Evolutionary conservation across 192 early-diverging fungal species (phyloP), one percentile per base, ranked within the genome.

Genomic region (Umbelopsis isabellina): DNA sequence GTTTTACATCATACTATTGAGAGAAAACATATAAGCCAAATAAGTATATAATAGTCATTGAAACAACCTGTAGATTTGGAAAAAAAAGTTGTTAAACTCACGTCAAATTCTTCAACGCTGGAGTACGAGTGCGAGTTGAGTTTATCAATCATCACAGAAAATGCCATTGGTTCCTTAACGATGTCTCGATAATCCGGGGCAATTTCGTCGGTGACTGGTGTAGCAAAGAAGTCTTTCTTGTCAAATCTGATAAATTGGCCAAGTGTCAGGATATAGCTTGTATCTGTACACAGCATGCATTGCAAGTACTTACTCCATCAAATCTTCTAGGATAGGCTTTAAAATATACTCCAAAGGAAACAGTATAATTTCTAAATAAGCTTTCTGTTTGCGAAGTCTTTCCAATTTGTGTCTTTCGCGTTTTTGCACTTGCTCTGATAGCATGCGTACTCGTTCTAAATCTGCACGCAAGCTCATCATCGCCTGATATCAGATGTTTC

Each of bases 391-490:
- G 10, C 86, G 77, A 15, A 84, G 83, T 21, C 83, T 72, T 49
- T 83, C 78, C 37, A 94, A 79, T 69, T 94, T 93, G 49, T 86
- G 86, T 41, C 88, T 82, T 67, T 94, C 92, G 0, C 92, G 81
- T 21, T 88, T 84, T 16, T 90, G 82, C 16, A 97, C 92, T 37
- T 92, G 81, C 53, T 96, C 94, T 7, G 86, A 83, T 68, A 97
- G 80, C 77, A 94, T 86, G 22, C 97, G 88, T 22, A 96, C 88
- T 22, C 88, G 85, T 79, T 99, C 97, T 13, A 99, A 82, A 80
- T 96, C 95, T 30, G 88, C 89, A 22, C 97, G 92, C 30, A 92
- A 68, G 0, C 72, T 78, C 12, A 70, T 76, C 67, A 87, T 72
- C 50, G 76, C 72, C 83, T 85, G 45, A 13, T 21, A 30, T 25